Evolutionary conservation across 2,329 filamentous ascomycete species (phyloP), one percentile per base, ranked within the genome.

Genomic region (Colletotrichum melonis): DNA sequence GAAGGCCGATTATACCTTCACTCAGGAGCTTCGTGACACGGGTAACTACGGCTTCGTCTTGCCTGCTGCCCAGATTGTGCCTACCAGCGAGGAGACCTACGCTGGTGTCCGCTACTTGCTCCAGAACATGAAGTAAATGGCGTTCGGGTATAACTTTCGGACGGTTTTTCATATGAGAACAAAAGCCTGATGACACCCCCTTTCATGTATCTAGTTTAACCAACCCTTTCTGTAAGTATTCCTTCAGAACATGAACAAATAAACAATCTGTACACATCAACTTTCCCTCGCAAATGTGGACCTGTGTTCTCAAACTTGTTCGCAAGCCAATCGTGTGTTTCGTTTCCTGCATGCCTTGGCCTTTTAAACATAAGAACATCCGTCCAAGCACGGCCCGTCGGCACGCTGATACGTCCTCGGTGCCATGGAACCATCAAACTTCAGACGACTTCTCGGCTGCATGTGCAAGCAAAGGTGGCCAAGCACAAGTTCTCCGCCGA

Each of bases 61-160:
- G 59, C 84, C 85, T 0, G 80, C 84, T 0, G 70, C 65, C 35
- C 82, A 87, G 77, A 87, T 87, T 32, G 49, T 84, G 26, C 83
- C 85, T 1, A 86, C 81, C 16, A 83, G 83, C 11, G 80, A 85
- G 72, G 85, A 87, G 77, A 80, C 82, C 4, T 86, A 80, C 76
- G 84, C 84, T 1, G 85, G 84, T 7, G 84, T 95, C 22, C 84
- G 91, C 77, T 92, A 93, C 74, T 88, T 95, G 68, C 77, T 87
- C 35, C 67, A 78, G 52, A 83, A 84, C 69, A 83, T 86, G 79
- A 80, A 81, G 67, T 83, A 78, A 35, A 6, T 26, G 26, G 5
- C 9, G 3, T 4, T 8, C 4, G 11, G 19, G 16, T 11, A n/a
- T 3, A 4, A 14, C 9, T n/a, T 7, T 42, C 14, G 16, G 11